Evolutionary conservation across 108 stramenopile genomes (phyloP).

Genomic region (Skeletonema potamos): DNA sequence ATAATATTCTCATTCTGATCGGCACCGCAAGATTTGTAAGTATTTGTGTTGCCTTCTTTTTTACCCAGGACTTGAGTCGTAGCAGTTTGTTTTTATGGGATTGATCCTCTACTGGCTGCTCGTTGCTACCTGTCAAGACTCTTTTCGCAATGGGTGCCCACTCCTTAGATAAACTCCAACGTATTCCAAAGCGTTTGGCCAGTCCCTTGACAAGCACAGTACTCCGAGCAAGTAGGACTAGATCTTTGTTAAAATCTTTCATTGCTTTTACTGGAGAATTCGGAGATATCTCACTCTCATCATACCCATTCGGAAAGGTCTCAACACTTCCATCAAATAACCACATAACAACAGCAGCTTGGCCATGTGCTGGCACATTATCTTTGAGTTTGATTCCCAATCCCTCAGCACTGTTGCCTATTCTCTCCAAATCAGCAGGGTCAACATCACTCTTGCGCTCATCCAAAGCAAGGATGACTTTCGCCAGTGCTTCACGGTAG

Average conservation of each 20-base stretch:
- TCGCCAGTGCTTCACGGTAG: slow-evolving; percentile 75
- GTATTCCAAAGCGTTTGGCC: slow-evolving; percentile 78
- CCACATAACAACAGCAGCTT: slow-evolving; percentile 91
- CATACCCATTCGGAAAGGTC: slow-evolving; percentile 88
- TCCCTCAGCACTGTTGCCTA: slow-evolving; percentile 76
- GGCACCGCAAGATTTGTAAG: too few relatives aligned
- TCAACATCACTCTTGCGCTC: slow-evolving; percentile 65
- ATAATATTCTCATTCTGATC: too few relatives aligned
- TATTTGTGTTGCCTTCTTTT: too few relatives aligned
- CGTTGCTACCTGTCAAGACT: too few relatives aligned
- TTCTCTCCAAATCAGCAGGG: slow-evolving; percentile 66
- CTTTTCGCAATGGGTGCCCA: slow-evolving; percentile 79
- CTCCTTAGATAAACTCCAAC: slow-evolving; percentile 85
- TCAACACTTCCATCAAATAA: slow-evolving; percentile 83
- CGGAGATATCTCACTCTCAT: slow-evolving; percentile 77
- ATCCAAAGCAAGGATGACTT: slow-evolving; percentile 91
- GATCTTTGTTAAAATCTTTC: slow-evolving; percentile 89
- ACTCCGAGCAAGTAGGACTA: slow-evolving; percentile 91
- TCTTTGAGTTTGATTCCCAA: slow-evolving; percentile 84
- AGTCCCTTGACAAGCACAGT: slow-evolving; percentile 93
- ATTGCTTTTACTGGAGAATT: slow-evolving; percentile 91
- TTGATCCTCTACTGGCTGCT: too few relatives aligned
- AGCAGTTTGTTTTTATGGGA: too few relatives aligned
- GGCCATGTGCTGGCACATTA: slow-evolving; percentile 67
- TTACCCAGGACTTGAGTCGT: too few relatives aligned